These are phyloP conservation scores for Fusarium papillatum DNA, from an alignment of 2,329 filamentous ascomycete species.

Conservation along the genomic window DNA sequence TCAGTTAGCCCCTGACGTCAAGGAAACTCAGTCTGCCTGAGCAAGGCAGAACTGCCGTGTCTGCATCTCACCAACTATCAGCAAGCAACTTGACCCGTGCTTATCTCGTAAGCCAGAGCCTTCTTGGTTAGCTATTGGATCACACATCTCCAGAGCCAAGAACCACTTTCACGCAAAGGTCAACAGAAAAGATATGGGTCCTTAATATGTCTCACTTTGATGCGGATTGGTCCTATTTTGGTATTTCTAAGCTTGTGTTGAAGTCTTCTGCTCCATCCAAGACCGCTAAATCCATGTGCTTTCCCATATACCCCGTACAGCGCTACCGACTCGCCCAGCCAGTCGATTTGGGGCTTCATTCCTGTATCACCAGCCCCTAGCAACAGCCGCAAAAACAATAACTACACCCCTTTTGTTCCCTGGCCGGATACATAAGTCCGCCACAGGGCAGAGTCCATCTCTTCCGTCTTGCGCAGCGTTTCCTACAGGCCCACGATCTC, in stretches of 20 bases:
- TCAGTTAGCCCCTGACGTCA: constrained; percentile 36
- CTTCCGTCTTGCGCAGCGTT: constrained; percentile 3
- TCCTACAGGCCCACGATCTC: constrained; percentile 21
- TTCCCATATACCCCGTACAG: constrained; percentile 38
- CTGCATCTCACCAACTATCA: constrained; percentile 32
- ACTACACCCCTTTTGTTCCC: constrained; percentile 35
- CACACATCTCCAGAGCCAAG: background rate
- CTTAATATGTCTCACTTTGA: constrained; percentile 10
- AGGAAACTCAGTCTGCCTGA: constrained; percentile 8
- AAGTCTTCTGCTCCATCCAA: constrained; percentile 16
- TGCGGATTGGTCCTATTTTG: constrained; percentile 33
- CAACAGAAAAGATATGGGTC: constrained; percentile 23
- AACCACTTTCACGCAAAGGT: constrained; percentile 1
- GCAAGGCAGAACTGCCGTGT: background rate
- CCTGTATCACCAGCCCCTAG: constrained; percentile 22
- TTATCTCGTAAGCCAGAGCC: constrained; percentile 13
- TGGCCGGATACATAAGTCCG: constrained; percentile 16
- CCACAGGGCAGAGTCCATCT: constrained; percentile 16
- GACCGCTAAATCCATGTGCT: constrained; percentile 35
- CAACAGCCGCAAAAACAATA: constrained; percentile 35
- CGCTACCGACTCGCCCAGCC: constrained; percentile 35
- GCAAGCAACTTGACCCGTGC: constrained; percentile 18
- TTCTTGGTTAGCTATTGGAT: constrained; percentile 1
- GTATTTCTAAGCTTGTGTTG: constrained; percentile 38
- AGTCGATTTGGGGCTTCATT: constrained; percentile 17